Evolutionary conservation across 2,329 filamentous ascomycete genomes (phyloP), one percentile per base, ranked within the genome.

Genomic region (Calonectria pseudoreteaudii): DNA sequence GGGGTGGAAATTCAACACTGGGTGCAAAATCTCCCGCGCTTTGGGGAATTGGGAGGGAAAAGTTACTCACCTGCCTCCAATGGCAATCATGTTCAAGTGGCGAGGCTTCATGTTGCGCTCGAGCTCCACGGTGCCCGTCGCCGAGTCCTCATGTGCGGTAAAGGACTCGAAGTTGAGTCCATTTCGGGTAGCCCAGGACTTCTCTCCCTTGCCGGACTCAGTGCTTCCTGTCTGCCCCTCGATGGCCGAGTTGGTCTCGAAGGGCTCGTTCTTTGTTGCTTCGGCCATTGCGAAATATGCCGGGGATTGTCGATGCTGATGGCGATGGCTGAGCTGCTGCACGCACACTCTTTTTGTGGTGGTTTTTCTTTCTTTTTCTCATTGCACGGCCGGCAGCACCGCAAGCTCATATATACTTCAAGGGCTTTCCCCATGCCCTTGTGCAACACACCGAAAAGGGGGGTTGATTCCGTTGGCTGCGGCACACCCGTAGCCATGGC

Each of bases 71-170:
- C 79, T 80, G 68, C 79, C 79, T 62, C 79, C 79, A 49, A 80
- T 80, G 47, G 79, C 79, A 68, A 80, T 80, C 79, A 80, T 80
- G 74, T 80, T 79, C 13, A 80, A 74, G 65, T 80, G 79, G 11
- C 79, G 79, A 52, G 79, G 78, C 70, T 80, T 80, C 79, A 80
- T 80, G 2, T 71, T 65, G 11, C 79, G 78, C 78, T 77, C 68
- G 36, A 80, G 53, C 60, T 80, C 79, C 26, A 76, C 79, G 6
- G 76, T 72, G 1, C 79, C 79, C 28, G 73, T 73, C 11, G 30
- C 72, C 58, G 75, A 52, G 41, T 80, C 77, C 47, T 76, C 78
- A 18, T 80, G 79, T 9, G 78, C 34, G n/a, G 49, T 72, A 58
- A 80, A 80, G 0, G 79, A 80, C 3, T 67, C 36, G 18, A 76